Evolutionary conservation across 2,329 filamentous ascomycete species (phyloP).

Genomic region (Purpureocillium takamizusanense): DNA sequence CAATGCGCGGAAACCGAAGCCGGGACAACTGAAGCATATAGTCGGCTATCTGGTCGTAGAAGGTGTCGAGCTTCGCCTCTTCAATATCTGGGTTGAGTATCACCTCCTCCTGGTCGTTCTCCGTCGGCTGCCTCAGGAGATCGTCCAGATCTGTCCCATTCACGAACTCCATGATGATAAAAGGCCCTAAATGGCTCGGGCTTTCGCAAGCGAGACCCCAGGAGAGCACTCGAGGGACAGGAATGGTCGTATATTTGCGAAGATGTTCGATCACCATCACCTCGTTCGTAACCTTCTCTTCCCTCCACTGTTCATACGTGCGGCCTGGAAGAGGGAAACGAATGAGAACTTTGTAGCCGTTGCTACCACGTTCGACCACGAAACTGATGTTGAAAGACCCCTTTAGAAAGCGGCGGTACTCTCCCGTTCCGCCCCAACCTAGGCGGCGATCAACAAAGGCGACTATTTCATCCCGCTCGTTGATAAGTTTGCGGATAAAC

Average conservation of each 20-base stretch:
- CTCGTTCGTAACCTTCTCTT: constrained; percentile 23
- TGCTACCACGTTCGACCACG: constrained; percentile 9
- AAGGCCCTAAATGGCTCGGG: constrained; percentile 19
- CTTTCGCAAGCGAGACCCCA: constrained; percentile 19
- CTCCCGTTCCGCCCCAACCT: constrained; percentile 6
- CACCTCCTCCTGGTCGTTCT: constrained; percentile 12
- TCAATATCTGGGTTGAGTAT: constrained; percentile 13
- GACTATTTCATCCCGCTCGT: constrained; percentile 11
- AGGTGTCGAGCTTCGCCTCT: constrained; percentile 8
- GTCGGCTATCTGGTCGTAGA: constrained; percentile 15
- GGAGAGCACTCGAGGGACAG: constrained; percentile 15
- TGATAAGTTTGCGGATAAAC: constrained; percentile 9
- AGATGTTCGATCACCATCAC: constrained; percentile 17
- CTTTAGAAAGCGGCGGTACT: constrained; percentile 14
- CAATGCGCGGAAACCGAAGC: constrained; percentile 20
- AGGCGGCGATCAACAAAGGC: constrained; percentile 11
- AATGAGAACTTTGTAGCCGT: constrained; percentile 12
- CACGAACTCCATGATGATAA: constrained; percentile 22
- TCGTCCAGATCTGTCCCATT: constrained; percentile 13
- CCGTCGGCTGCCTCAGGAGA: constrained; percentile 15
- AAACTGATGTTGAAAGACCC: constrained; percentile 19
- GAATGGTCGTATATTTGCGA: constrained; percentile 18
- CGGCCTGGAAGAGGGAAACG: constrained; percentile 16
- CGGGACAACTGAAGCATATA: constrained; percentile 19
- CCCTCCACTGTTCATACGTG: constrained; percentile 9